Evolutionary conservation across 2,329 filamentous ascomycete genomes (phyloP).

Genomic region (Zasmidium angulare): DNA sequence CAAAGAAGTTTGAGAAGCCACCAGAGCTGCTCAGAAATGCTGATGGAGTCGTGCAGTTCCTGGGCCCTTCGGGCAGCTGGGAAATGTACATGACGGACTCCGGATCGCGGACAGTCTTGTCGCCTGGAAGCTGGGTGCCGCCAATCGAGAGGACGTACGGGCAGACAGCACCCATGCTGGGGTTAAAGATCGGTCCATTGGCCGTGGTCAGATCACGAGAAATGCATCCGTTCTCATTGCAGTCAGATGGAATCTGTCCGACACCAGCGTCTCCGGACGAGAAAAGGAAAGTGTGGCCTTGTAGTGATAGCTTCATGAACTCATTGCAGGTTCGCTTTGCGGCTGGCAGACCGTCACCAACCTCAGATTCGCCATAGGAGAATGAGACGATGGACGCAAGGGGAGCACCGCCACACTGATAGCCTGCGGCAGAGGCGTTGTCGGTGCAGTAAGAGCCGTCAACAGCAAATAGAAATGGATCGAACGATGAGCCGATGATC

Average conservation of each 20-base stretch:
- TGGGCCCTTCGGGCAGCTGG: not conserved
- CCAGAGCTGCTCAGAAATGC: constrained; percentile 35
- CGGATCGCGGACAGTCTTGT: constrained; percentile 29
- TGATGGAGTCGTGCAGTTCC: not conserved
- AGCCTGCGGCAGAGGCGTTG: not conserved
- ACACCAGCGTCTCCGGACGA: constrained; percentile 47
- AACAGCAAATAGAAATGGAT: constrained; percentile 43
- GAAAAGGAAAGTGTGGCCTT: constrained; percentile 52
- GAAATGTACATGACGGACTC: constrained; percentile 16
- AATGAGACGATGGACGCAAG: constrained; percentile 40
- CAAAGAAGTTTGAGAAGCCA: constrained; percentile 51
- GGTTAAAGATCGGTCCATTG: constrained; percentile 42
- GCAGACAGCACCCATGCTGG: constrained; percentile 48
- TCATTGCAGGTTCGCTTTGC: constrained; percentile 53
- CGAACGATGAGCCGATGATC: constrained; percentile 31
- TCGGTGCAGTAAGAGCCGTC: constrained; percentile 42
- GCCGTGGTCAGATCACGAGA: constrained; percentile 1
- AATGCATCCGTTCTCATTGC: constrained; percentile 6
- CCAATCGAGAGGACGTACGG: constrained; percentile 54
- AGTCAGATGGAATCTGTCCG: constrained; percentile 22
- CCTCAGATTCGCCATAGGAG: constrained; percentile 48
- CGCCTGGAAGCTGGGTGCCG: constrained; percentile 41
- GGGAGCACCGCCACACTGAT: constrained; percentile 1
- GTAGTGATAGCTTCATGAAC: constrained; percentile 57
- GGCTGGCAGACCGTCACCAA: constrained; percentile 48